Percentiles rank a stretch among this genome's conserved stretches.
These are phyloP conservation scores for Schizochytrium sp. DNA, from an alignment of 108 stramenopile genomes.

Conservation along the genomic window DNA sequence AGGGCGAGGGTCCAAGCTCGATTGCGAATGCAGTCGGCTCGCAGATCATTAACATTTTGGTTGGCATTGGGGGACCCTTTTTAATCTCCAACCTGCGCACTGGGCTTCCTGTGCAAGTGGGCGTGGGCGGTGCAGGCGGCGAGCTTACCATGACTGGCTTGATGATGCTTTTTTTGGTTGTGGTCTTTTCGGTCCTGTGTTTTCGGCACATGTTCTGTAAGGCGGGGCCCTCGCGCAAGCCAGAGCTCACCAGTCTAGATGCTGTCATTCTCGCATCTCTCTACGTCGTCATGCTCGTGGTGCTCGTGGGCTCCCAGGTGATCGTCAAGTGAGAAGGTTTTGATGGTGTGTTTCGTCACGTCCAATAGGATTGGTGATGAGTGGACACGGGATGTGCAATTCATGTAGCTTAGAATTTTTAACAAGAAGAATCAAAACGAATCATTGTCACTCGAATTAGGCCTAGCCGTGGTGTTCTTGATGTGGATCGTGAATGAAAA, in stretches of 20 bases:
- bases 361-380: no score
- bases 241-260: not conserved
- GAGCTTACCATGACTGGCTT: not conserved
- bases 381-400: no score
- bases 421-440: no score
- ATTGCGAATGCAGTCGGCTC: not conserved
- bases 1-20: constrained; percentile 9
- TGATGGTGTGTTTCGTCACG: no score
- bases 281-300: not conserved
- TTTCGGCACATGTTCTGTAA: not conserved
- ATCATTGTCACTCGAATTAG: no score
- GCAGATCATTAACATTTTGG: constrained; percentile 2
- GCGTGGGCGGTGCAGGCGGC: not conserved
- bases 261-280: not conserved
- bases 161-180: not conserved
- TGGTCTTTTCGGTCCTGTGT: not conserved
- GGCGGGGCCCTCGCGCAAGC: not conserved
- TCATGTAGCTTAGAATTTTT: no score
- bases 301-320: not conserved
- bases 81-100: not conserved
- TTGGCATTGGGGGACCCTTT: not conserved
- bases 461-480: no score
- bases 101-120: not conserved
- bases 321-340: no score
- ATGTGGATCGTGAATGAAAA: no score